Conservation (phyloP, 768 basidiomycete species). For the Suillus subaureus region DNA sequence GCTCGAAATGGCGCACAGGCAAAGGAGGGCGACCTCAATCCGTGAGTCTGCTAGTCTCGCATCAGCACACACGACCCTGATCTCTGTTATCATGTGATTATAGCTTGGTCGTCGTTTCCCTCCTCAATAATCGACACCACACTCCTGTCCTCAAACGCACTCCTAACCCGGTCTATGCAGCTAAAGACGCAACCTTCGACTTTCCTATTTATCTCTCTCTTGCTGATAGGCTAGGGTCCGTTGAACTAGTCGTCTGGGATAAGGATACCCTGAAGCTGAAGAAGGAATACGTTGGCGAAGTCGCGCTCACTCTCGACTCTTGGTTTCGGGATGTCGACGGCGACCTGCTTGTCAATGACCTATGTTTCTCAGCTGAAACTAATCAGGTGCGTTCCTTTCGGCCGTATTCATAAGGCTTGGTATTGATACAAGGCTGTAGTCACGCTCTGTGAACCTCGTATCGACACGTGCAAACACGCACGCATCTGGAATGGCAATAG, state of each 20-base stretch:
- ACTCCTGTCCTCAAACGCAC: slow-evolving; percentile 80
- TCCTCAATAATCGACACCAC: slow-evolving; percentile 58
- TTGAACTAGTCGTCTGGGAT: slow-evolving; percentile 94
- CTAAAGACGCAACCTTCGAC: slow-evolving; percentile 84
- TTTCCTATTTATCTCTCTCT: slow-evolving; percentile 82
- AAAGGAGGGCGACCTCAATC: slow-evolving; percentile 72
- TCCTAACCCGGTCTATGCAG: slow-evolving; percentile 62
- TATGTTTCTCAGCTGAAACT: slow-evolving; percentile 59
- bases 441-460: slow-evolving; percentile 48
- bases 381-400: slow-evolving; percentile 62
- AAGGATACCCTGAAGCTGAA: slow-evolving; percentile 71
- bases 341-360: slow-evolving; percentile 27
- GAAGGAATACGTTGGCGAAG: slow-evolving; percentile 95
- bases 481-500: slow-evolving; percentile 54
- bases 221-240: slow-evolving; percentile 66
- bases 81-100: slow-evolving; percentile 7
- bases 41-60: slow-evolving; percentile 50
- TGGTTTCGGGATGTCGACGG: slow-evolving; percentile 62
- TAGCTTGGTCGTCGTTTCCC: slow-evolving; percentile 72
- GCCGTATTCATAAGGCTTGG: slow-evolving; percentile 14
- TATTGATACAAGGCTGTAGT: slow-evolving; percentile 32
- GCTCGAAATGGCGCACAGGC: slow-evolving; percentile 50
- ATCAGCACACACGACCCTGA: not conserved
- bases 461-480: slow-evolving; percentile 47
- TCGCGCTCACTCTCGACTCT: slow-evolving; percentile 71